Conservation (phyloP, 345 rosid genomes). For the Pistacia atlantica region DNA sequence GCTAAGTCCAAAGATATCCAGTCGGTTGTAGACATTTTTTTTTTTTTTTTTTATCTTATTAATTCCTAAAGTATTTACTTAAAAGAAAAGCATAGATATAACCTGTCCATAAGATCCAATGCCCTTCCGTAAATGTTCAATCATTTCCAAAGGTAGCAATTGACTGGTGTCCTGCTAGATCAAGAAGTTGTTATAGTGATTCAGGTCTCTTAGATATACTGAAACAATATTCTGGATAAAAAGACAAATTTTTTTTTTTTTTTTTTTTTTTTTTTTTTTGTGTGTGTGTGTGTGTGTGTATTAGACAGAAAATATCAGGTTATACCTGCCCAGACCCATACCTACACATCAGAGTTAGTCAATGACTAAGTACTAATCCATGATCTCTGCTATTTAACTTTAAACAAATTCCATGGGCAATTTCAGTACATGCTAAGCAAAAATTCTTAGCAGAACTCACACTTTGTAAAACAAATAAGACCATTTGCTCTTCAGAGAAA, state of each 20-base stretch:
- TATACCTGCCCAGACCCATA: neutral
- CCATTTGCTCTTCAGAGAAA: neutral
- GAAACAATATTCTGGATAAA: neutral
- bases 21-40: neutral
- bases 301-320: neutral
- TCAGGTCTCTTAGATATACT: neutral
- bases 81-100: conserved; percentile 17
- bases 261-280: too few species aligned
- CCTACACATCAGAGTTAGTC: neutral
- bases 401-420: neutral
- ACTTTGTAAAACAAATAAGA: neutral
- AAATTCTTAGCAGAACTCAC: neutral
- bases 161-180: conserved; percentile 56
- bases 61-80: conserved; percentile 2
- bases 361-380: neutral
- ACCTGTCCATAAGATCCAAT: conserved; percentile 85
- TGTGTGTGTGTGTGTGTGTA: neutral
- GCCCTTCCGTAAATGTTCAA: conserved; percentile 79
- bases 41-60: conserved; percentile 3
- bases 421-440: neutral
- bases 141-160: conserved; percentile 70
- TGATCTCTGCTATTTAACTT: neutral
- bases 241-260: neutral
- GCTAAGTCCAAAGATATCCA: conserved; percentile 9
- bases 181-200: conserved; percentile 21